Base-by-base conservation (phyloP, 106 monocot species). In the Allium fistulosum region DNA sequence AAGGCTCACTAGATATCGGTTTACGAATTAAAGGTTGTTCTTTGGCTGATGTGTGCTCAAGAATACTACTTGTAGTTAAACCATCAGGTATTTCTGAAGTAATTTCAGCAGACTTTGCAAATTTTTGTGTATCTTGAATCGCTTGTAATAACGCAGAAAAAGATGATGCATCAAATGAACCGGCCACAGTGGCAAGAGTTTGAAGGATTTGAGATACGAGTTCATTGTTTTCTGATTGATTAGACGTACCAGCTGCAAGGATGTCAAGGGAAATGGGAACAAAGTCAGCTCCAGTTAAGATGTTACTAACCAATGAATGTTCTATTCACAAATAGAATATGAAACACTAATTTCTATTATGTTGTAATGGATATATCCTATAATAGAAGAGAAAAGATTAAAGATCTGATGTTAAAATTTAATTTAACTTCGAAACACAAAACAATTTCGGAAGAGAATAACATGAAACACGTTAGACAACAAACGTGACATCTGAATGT, bases 181-280 rank as follows among this genome's bases (percentile, higher is more conserved):
- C 79, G 68, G 82, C 79, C 74, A 81, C 64, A 62, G 17, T 78
- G 11, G 76, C 81, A 61, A 93, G 83, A 75, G 73, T 89, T 65
- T 61, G 82, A 51, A 90, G 69, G 46, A 94, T 67, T 68, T 90
- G 81, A 65, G 86, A 74, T 61, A 86, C 15, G 17, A 84, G 77
- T 46, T 94, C 90, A 71, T 84, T 81, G 67, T 82, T 77, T 48
- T 84, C 78, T 57, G 77, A 59, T 37, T 65, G 73, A 5, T 71
- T 74, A 26, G 80, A 73, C 46, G 48, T 69, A 72, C 58, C 78
- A 67, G 90, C 93, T 94, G 88, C 77, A 75, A 57, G 48, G 52
- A 68, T 22, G 75, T 46, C 10, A 71, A 28, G 63, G 50, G 10
- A 68, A 17, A 9, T 53, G n/a, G 51, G 47, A 22, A 22, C 6